Evolutionary conservation across 768 basidiomycete species (phyloP), one percentile per base, ranked within the genome.

Genomic region (Pleurotus djamor): DNA sequence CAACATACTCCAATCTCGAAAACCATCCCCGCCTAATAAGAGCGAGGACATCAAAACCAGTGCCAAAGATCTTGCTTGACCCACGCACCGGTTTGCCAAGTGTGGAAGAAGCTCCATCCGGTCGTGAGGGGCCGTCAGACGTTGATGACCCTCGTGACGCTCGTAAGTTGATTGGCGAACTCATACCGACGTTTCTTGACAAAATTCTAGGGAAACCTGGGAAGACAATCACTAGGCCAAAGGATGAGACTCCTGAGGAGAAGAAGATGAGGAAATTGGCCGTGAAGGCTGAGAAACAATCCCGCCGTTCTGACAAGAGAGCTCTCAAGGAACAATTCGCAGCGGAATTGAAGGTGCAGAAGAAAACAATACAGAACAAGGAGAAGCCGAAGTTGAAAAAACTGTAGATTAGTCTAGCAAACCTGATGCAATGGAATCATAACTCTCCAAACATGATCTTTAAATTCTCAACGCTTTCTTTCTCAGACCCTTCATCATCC

Each of bases 1-100:
- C 91, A 7, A 98, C 96, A 8, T 96, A 95, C 69, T 90, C 94
- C n/a, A 99, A 97, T 68, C 79, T 98, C 5, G 97, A 97, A 70
- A 99, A 99, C 67, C 97, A 98, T 69, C 97, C 97, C 0, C 85
- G 89, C 7, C 76, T 97, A 35, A 95, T 99, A 60, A 83, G 85
- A 28, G 85, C 87, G 16, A 78, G 87, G 36, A 80, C 85, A 60
- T 67, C 73, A 43, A 80, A 76, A 66, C 73, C 76, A 17, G 79
- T 82, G 0, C 78, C 87, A 0, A 89, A 84, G 70, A 92, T 96
- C 63, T 67, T 71, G 33, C 75, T 96, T 33, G 88, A 96, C 68
- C 79, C 85, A 1, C 87, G 83, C 63, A 94, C 91, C 0, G 94
- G 93, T 2, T 74, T 95, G 7, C 94, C 94, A 3, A 70, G 76